phyloP scores from a whole-genome alignment of 2,329 filamentous ascomycete genomes.

The Scolecobasidium constrictum region DNA sequence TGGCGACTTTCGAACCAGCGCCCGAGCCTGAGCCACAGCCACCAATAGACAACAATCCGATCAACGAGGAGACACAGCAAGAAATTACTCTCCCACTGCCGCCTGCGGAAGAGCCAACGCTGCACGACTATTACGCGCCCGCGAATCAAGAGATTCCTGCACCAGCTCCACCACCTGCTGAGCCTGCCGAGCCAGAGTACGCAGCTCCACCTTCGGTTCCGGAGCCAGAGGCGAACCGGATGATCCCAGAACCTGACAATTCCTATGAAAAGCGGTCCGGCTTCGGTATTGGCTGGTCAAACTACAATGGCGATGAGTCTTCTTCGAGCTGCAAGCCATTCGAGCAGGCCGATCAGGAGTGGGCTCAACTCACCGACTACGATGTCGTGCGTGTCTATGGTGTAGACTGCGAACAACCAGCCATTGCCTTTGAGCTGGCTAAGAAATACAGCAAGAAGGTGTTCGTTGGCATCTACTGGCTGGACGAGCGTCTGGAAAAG shows the following conservation, averaged over 20 bases:
- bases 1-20: slow-evolving; percentile 8
- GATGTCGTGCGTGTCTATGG: slow-evolving; percentile 66
- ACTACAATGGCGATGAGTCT: slow-evolving; percentile 42
- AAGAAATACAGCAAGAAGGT: slow-evolving; percentile 56
- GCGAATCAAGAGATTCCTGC: slow-evolving; percentile 12
- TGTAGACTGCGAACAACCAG: slow-evolving; percentile 64
- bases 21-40: background rate
- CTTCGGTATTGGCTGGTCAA: slow-evolving; percentile 47
- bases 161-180: slow-evolving; percentile 1
- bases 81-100: slow-evolving; percentile 13
- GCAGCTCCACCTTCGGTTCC: slow-evolving; percentile 4
- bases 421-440: slow-evolving; percentile 50
- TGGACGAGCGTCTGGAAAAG: slow-evolving; percentile 36
- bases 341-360: slow-evolving; percentile 52
- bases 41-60: background rate
- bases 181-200: background rate
- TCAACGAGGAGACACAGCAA: background rate
- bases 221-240: no score
- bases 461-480: slow-evolving; percentile 64
- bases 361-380: slow-evolving; percentile 48
- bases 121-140: slow-evolving; percentile 9
- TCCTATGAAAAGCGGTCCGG: background rate
- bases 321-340: slow-evolving; percentile 51
- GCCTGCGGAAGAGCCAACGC: slow-evolving; percentile 8
- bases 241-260: no score